phyloP scores from a whole-genome alignment of 75 land plant species.

The Larix kaempferi region DNA sequence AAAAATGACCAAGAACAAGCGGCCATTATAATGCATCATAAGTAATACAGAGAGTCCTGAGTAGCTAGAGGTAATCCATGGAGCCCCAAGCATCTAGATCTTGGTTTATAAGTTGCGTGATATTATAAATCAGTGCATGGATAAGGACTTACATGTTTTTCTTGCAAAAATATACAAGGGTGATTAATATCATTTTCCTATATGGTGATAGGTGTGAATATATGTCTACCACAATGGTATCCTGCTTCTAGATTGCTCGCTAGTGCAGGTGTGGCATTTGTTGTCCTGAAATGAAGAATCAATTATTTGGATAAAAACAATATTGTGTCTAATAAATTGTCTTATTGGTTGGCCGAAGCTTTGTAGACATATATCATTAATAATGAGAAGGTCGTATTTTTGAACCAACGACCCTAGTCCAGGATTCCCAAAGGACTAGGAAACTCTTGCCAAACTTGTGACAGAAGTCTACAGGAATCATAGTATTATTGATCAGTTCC shows the following conservation, averaged over 20 bases:
- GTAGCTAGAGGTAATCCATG: too few species aligned
- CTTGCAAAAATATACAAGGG: not conserved
- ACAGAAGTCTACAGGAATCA: conserved; percentile 22
- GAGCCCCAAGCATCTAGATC: too few species aligned
- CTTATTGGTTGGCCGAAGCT: not conserved
- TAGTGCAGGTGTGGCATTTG: conserved; percentile 16
- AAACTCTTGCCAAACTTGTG: conserved; percentile 24
- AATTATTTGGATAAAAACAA: not conserved
- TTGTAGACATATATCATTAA: conserved; percentile 23
- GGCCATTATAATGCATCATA: too few species aligned
- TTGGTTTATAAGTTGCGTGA: too few species aligned
- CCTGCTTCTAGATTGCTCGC: conserved; percentile 19
- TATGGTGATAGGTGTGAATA: conserved; percentile 18
- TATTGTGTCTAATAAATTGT: not conserved
- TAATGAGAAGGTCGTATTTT: conserved; percentile 20
- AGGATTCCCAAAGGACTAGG: conserved; percentile 16
- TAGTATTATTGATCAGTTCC: conserved; percentile 22
- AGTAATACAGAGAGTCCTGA: too few species aligned
- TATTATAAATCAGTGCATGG: not conserved
- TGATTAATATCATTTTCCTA: not conserved
- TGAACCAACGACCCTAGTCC: conserved; percentile 19
- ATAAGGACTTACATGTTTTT: not conserved
- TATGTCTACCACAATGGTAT: conserved; percentile 29
- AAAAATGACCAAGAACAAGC: too few species aligned
- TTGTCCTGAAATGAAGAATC: not conserved